phyloP scores from a whole-genome alignment of 192 early-diverging fungal genomes.

The Gorgonomyces haynaldii region DNA sequence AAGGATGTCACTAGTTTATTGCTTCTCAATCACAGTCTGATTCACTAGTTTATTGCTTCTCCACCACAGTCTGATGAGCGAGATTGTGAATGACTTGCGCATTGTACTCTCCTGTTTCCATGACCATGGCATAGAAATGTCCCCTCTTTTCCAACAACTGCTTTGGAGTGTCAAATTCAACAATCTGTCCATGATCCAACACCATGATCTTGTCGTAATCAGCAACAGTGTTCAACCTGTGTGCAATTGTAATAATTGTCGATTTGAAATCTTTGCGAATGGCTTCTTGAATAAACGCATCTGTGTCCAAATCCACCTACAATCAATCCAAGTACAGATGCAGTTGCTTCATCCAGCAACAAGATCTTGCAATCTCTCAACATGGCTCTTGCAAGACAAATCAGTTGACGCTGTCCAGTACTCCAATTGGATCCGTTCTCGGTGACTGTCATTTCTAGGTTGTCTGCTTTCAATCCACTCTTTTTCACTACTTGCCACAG shows the following conservation, averaged over 20 bases:
- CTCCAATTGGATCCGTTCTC: constrained; percentile 31
- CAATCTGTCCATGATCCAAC: constrained; percentile 25
- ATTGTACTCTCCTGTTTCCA: neutral
- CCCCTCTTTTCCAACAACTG: constrained; percentile 17
- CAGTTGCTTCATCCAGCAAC: constrained; percentile 23
- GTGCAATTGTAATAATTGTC: constrained; percentile 37
- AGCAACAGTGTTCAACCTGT: constrained; percentile 28
- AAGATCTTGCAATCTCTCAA: constrained; percentile 17
- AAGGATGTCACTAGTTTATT: too few species aligned
- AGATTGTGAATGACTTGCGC: too few species aligned
- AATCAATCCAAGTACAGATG: constrained; percentile 8
- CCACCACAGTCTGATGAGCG: too few species aligned
- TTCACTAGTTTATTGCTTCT: too few species aligned
- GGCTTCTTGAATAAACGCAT: constrained; percentile 53
- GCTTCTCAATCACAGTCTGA: too few species aligned
- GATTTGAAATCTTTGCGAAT: constrained; percentile 48
- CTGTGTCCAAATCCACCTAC: constrained; percentile 56
- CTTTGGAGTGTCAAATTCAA: constrained; percentile 38
- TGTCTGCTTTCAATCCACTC: constrained; percentile 24
- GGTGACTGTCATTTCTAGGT: constrained; percentile 23
- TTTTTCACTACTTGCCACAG: constrained; percentile 33
- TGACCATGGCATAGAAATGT: constrained; percentile 63
- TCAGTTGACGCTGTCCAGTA: constrained; percentile 35
- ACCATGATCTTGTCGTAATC: constrained; percentile 40
- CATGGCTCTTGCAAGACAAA: constrained; percentile 41